phyloP scores from a whole-genome alignment of 163 green algal species.

The Chlamydomonas reinhardtii region DNA sequence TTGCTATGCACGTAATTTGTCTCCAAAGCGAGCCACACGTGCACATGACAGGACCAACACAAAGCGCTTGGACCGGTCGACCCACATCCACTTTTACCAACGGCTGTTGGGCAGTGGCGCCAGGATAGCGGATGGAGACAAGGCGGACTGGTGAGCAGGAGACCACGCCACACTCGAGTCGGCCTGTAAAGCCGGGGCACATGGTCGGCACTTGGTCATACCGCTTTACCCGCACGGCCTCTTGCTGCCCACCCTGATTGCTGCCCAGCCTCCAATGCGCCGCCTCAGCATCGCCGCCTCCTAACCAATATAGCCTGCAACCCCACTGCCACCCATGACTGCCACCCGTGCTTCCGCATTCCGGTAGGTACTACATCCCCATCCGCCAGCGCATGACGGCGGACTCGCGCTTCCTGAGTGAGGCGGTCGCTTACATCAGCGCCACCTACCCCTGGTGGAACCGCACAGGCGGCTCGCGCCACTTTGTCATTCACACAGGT shows the following conservation, averaged over 20 bases:
- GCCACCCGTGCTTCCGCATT: too few species aligned
- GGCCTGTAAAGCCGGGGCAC: too few species aligned
- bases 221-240: too few species aligned
- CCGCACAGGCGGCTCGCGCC: constrained; percentile 14
- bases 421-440: constrained; percentile 40
- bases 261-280: too few species aligned
- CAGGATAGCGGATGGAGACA: constrained; percentile 43
- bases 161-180: neutral
- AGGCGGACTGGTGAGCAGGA: constrained; percentile 42
- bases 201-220: too few species aligned
- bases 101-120: constrained; percentile 46
- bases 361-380: constrained; percentile 48
- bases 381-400: constrained; percentile 21
- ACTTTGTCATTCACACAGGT: constrained; percentile 56
- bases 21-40: too few species aligned
- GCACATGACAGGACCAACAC: constrained; percentile 33
- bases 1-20: too few species aligned
- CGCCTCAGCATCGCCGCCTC: too few species aligned
- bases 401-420: constrained; percentile 9
- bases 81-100: constrained; percentile 46
- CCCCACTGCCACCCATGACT: too few species aligned
- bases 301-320: too few species aligned
- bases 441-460: constrained; percentile 51
- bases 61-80: constrained; percentile 50
- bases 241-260: too few species aligned